A percentile compares a stretch with the other conserved stretches of the same genome.
Evolutionary conservation across 2,329 filamentous ascomycete genomes (phyloP).

Genomic region (Colletotrichum eleusines): DNA sequence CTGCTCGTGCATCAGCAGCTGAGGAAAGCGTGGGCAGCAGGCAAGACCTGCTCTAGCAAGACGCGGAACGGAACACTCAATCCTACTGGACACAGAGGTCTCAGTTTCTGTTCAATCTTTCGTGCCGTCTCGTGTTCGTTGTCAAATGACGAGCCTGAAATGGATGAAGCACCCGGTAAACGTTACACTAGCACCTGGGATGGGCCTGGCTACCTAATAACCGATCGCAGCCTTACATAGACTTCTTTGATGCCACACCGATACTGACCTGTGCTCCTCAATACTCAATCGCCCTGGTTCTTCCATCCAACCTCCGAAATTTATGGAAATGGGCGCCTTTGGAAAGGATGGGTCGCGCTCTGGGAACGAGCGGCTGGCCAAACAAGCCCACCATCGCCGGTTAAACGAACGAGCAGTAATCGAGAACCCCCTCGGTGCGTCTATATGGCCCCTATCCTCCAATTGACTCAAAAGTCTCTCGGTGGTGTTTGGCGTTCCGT

Average conservation of each 20-base stretch:
- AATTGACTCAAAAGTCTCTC: not conserved
- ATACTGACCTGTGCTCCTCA: not conserved
- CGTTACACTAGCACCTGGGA: not conserved
- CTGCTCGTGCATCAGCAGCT: slow-evolving; percentile 5
- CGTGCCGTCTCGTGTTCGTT: not conserved
- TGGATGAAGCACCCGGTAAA: slow-evolving; percentile 1
- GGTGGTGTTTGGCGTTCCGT: not conserved
- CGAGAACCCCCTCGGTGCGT: slow-evolving; percentile 52
- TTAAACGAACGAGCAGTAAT: slow-evolving; percentile 52
- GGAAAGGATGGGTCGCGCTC: slow-evolving; percentile 37
- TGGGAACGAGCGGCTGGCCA: slow-evolving; percentile 41
- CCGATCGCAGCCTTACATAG: slow-evolving; percentile 14
- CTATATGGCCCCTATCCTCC: no score
- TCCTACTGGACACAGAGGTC: slow-evolving; percentile 14
- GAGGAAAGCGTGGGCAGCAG: not conserved
- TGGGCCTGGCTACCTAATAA: slow-evolving; percentile 7
- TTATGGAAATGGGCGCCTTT: slow-evolving; percentile 22
- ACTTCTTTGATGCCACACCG: slow-evolving; percentile 1
- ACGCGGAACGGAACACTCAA: not conserved
- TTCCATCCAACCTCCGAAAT: not conserved
- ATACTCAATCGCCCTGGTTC: not conserved
- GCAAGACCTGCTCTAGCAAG: not conserved
- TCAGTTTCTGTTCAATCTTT: not conserved
- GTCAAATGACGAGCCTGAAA: slow-evolving; percentile 8
- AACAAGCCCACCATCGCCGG: slow-evolving; percentile 47